These are phyloP conservation scores for Heimioporus punctisporus DNA, from an alignment of 1,284 basidiomycete species.

Conservation along the genomic window DNA sequence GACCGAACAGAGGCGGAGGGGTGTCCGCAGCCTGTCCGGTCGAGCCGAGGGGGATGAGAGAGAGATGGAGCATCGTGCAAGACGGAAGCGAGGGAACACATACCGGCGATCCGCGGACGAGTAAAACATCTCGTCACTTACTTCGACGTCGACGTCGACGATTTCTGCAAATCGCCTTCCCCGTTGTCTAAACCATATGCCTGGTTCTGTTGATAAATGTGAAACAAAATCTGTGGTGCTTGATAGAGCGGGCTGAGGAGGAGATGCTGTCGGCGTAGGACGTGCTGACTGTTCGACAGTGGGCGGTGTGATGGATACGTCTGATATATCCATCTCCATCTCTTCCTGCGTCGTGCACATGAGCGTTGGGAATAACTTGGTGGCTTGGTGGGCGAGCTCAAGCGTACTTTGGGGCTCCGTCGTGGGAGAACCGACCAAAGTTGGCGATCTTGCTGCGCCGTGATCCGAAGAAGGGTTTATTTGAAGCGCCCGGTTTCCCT, in stretches of 20 bases:
- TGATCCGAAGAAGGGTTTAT: neutral
- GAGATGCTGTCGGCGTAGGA: neutral
- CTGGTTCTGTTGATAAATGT: constrained; percentile 18
- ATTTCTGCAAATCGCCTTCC: constrained; percentile 22
- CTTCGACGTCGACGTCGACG: constrained; percentile 22
- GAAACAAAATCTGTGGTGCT: constrained; percentile 9
- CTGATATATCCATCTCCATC: constrained; percentile 1
- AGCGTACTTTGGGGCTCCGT: neutral
- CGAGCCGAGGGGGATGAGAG: neutral
- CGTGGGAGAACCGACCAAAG: constrained; percentile 7
- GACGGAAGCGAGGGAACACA: neutral
- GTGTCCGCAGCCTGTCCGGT: constrained; percentile 16
- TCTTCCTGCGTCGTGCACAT: neutral
- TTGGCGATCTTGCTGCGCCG: neutral
- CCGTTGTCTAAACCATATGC: constrained; percentile 27
- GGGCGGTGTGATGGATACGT: neutral
- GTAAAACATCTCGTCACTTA: constrained; percentile 25
- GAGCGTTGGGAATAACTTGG: constrained; percentile 7
- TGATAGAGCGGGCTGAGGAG: too few relatives aligned
- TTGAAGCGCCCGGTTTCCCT: constrained; percentile 6
- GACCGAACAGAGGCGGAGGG: constrained; percentile 26
- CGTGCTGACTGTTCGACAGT: neutral
- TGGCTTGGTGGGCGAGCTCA: constrained; percentile 4
- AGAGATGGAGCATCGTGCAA: neutral
- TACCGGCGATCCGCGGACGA: constrained; percentile 16